These are phyloP conservation scores for Anthoceros angustus DNA, from an alignment of 225 moss, liverwort and hornwort species.

Conservation along the genomic window DNA sequence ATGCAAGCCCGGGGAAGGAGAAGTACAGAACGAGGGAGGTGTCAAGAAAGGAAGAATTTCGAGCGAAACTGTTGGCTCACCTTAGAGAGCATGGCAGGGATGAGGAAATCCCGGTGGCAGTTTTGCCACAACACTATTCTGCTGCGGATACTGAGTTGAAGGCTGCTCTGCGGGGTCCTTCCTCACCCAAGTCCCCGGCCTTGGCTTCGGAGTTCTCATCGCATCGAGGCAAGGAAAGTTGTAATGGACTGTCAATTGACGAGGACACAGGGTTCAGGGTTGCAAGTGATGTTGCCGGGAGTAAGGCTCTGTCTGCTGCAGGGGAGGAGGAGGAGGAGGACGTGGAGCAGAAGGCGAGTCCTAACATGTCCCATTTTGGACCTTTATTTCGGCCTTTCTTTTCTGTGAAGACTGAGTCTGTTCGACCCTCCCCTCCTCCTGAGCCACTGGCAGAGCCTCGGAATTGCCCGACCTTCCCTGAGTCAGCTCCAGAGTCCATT, in stretches of 20 bases:
- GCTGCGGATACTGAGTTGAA: neutral
- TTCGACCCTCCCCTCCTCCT: too few relatives aligned
- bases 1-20: neutral
- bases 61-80: neutral
- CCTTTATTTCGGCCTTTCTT: neutral
- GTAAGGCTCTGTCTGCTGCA: neutral
- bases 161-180: neutral
- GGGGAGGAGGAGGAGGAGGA: neutral
- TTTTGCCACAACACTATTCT: neutral
- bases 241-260: neutral
- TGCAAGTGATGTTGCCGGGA: neutral
- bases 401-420: neutral
- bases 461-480: too few relatives aligned
- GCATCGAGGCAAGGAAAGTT: too few relatives aligned
- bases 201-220: neutral
- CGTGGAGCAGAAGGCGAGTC: neutral
- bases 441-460: too few relatives aligned
- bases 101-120: neutral
- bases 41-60: neutral
- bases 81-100: neutral
- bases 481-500: neutral
- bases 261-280: neutral
- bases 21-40: neutral
- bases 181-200: neutral
- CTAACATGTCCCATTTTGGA: neutral